Evolutionary conservation across 805 yeast genomes (phyloP), one percentile per base, ranked within the genome.

Genomic region (Nakazawaea wyomingensis): DNA sequence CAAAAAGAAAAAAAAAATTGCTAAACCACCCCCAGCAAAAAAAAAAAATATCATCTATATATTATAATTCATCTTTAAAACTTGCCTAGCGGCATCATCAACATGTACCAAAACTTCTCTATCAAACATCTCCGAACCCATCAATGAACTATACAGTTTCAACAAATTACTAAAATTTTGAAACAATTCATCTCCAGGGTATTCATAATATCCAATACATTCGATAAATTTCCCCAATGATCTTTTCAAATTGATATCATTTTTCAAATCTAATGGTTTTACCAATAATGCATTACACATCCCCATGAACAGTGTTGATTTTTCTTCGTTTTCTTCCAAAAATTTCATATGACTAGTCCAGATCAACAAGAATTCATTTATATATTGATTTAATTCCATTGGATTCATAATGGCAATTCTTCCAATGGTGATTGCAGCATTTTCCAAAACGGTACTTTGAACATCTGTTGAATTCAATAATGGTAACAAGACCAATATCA

Each of bases 351-450:
- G 76, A 21, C 75, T 65, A 50, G 89, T 77, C 97, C 97, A 91
- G 27, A 71, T 69, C 35, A 68, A 58, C 22, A 82, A 68, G 52
- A 82, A 74, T 48, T 75, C 75, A 0, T 74, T 68, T 50, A 88
- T 52, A 49, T 77, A 78, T 1, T 78, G 74, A 1, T 84, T 74
- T 35, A 82, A 66, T 29, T 72, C 69, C 18, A 75, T 78, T 2
- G 91, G 80, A 45, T 71, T 69, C 44, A 72, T 66, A 17, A 80
- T 57, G 2, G 96, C 96, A 54, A 93, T 66, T 51, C 97, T 73
- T 13, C 98, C 98, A 40, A 91, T 68, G 27, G 97, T 82, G 40
- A 90, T 85, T 16, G 96, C 93, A 1, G 90, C 80, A 59, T 93
- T 93, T 57, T 90, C 97, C 49, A 83, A 56, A 4, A 90, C 83